Evolutionary conservation across 495 filamentous ascomycete genomes (phyloP), one percentile per base, ranked within the genome.

Genomic region (Lepidopterella palustris): DNA sequence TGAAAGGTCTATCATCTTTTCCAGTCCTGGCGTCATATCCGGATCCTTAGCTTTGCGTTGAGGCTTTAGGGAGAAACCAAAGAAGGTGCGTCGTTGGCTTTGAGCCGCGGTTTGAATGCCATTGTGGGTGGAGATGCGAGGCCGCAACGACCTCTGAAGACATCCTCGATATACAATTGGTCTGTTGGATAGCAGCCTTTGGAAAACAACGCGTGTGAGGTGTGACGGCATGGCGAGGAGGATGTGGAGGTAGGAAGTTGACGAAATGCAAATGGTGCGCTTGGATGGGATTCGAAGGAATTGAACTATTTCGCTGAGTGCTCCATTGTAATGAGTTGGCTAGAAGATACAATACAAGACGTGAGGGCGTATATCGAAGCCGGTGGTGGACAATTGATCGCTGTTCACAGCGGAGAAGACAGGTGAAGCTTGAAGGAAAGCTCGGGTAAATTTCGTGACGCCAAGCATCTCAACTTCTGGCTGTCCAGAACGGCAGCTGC

Each of bases 121-220:
- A 68, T 65, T 59, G 54, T 62, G 62, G 50, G 62, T 23, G 58
- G 57, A 53, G 58, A 55, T 58, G 54, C 55, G 52, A 6, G 60
- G 56, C 13, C 59, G 35, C 6, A 50, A 60, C 55, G 64, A 45
- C 62, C 48, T 62, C 56, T 61, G 68, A 9, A 78, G 68, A 58
- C 75, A 80, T 42, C 69, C 73, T 66, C 65, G 64, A 42, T 65
- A 61, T 11, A 72, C 47, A 24, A 85, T 72, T 56, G 83, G 80
- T 68, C 85, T 78, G 72, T 83, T 84, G 66, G 83, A 78, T 59
- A 88, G 77, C 55, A 92, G 78, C 63, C 82, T 81, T 57, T 81
- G 80, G 70, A 91, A 88, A 63, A 90, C 84, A 70, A 80, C 74
- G 72, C 86, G 82, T 51, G 88, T 85, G 64, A 95, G 81, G 68